phyloP scores from a whole-genome alignment of 306 rosid genomes.

The Quercus alba region DNA sequence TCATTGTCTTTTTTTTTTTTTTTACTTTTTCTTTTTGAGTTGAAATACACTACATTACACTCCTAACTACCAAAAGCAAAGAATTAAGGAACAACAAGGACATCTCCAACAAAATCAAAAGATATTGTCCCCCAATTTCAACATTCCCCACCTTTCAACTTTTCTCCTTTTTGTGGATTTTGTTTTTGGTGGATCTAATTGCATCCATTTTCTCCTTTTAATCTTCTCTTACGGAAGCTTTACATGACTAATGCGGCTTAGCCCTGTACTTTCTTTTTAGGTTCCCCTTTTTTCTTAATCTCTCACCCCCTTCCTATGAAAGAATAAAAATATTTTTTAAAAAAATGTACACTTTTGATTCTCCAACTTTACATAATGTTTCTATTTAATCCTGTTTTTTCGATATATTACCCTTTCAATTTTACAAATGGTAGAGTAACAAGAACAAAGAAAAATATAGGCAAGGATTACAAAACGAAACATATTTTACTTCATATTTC shows the following conservation, averaged over 20 bases:
- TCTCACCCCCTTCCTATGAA: neutral
- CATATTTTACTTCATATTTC: too few relatives aligned
- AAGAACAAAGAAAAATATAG: too few relatives aligned
- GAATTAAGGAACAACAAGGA: slow-evolving; percentile 29
- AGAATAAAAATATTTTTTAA: neutral
- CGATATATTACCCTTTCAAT: too few relatives aligned
- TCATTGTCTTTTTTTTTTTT: slow-evolving; percentile 27
- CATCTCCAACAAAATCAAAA: slow-evolving; percentile 43
- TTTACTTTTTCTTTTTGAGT: slow-evolving; percentile 38
- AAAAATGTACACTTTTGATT: neutral
- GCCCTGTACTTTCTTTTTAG: slow-evolving; percentile 13
- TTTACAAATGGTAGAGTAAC: too few relatives aligned
- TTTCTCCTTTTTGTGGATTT: neutral
- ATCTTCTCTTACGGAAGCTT: slow-evolving; percentile 13
- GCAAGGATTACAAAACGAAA: too few relatives aligned
- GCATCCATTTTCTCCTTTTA: neutral
- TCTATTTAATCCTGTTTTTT: too few relatives aligned
- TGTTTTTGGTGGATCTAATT: slow-evolving; percentile 23
- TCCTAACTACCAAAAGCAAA: slow-evolving; percentile 32
- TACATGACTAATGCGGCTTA: slow-evolving; percentile 6
- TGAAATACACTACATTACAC: slow-evolving; percentile 38
- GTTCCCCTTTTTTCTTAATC: slow-evolving; percentile 2
- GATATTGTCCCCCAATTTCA: slow-evolving; percentile 44
- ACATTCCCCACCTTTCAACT: slow-evolving; percentile 22
- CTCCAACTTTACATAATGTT: too few relatives aligned